Base-by-base conservation (phyloP, 768 basidiomycete genomes). In the Rubroboletus pulcherrimus region DNA sequence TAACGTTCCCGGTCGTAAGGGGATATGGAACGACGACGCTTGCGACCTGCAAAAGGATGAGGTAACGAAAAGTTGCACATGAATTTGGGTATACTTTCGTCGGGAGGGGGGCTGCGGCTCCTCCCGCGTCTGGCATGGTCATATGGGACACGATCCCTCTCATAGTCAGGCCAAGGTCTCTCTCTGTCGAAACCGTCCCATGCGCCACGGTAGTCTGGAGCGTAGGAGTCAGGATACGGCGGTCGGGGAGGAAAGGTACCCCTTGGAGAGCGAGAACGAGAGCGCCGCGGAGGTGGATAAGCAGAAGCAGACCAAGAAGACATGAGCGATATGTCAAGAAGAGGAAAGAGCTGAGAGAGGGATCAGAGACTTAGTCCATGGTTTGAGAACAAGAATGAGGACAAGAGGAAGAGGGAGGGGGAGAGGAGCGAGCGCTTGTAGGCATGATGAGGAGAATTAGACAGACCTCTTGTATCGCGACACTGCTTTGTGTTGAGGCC, bases 381-480 rank as follows among this genome's bases (percentile, higher is more conserved):
- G 74, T 72, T 78, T 53, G 62, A 67, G 66, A 69, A 67, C 15
- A 64, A 56, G 64, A 78, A 81, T 76, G 71, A 76, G 74, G 72
- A 81, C 77, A 81, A 77, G 80, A 78, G 78, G 76, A 77, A 65
- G 83, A 78, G 78, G 76, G 77, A 65, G 83, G 81, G 80, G 66
- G 72, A 79, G 76, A 78, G 81, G 79, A 77, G 77, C 83, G 81
- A 83, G 86, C 82, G 85, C 65, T 65, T 53, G 63, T 59, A 87
- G 84, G 87, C 89, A 91, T 90, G 83, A 85, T 82, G 84, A 64
- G 68, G 63, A 85, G 69, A 71, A 69, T 66, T 85, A 85, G 81
- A 92, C 89, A 89, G 89, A 92, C 89, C 89, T 92, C 88, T 87
- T 84, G 79, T 77, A 73, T 72, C 76, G 75, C 77, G 74, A 75